These are phyloP conservation scores for Gynochthodes officinalis DNA, from an alignment of 257 asterid genomes.

Conservation along the genomic window DNA sequence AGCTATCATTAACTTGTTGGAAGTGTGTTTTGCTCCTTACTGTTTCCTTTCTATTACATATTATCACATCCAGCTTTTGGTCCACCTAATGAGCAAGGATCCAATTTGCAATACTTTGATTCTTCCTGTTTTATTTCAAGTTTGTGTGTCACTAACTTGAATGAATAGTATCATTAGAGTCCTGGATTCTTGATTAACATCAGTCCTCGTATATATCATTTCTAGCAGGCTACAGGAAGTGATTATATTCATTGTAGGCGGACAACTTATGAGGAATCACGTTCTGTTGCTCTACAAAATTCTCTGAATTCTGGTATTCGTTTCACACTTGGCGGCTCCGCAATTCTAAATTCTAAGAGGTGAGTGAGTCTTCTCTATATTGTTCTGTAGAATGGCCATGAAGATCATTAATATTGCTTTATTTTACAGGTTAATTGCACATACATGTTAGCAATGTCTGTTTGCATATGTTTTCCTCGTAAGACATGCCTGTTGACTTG, in stretches of 20 bases:
- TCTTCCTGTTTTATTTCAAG: neutral
- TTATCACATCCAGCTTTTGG: neutral
- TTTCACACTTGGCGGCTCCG: slow-evolving; percentile 92
- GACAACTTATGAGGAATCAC: slow-evolving; percentile 96
- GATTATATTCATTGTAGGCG: slow-evolving; percentile 83
- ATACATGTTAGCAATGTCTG: neutral
- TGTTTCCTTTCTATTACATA: neutral
- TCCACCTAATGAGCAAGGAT: neutral
- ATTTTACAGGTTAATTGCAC: neutral
- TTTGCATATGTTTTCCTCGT: neutral
- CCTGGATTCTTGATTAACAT: neutral
- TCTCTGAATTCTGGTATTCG: slow-evolving; percentile 82
- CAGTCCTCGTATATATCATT: neutral
- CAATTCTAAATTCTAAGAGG: slow-evolving; percentile 87
- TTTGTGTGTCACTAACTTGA: neutral
- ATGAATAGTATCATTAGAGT: neutral
- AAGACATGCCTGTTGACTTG: neutral
- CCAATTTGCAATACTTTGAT: neutral
- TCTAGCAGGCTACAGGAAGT: slow-evolving; percentile 85
- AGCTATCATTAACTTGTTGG: neutral
- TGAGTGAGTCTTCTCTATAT: slow-evolving; percentile 14
- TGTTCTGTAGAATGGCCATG: neutral
- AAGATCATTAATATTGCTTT: neutral
- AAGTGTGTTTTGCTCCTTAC: neutral
- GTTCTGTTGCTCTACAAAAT: slow-evolving; percentile 73